A percentile compares a stretch with the other conserved stretches of the same genome.
phyloP scores from a whole-genome alignment of 2,329 filamentous ascomycete genomes.

The Epichloe sp. region DNA sequence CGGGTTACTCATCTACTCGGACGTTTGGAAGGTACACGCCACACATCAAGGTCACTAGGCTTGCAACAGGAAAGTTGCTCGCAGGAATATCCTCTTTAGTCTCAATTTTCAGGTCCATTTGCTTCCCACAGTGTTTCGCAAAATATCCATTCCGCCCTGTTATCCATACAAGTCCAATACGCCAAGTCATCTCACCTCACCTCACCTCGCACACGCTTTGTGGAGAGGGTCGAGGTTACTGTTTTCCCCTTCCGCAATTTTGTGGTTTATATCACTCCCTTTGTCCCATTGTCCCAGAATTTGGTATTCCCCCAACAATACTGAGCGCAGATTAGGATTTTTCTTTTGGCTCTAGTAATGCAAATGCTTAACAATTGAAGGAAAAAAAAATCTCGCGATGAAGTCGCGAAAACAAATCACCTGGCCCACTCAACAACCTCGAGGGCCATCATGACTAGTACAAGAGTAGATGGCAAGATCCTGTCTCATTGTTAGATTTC shows the following conservation, averaged over 20 bases:
- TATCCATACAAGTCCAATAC: background rate
- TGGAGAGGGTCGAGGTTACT: too few relatives aligned
- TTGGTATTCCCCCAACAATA: background rate
- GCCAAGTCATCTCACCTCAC: background rate
- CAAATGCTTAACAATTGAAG: background rate
- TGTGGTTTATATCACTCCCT: too few relatives aligned
- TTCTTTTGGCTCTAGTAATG: background rate
- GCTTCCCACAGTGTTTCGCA: too few relatives aligned
- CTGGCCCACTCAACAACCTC: constrained; percentile 84
- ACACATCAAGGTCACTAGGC: too few relatives aligned
- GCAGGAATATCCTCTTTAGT: too few relatives aligned
- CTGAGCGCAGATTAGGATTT: background rate
- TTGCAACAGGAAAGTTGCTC: too few relatives aligned
- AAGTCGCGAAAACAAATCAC: constrained; percentile 7
- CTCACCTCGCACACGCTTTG: too few relatives aligned
- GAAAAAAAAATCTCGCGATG: background rate
- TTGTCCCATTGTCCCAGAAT: background rate
- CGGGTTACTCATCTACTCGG: too few relatives aligned
- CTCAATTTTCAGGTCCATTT: too few relatives aligned
- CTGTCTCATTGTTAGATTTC: constrained; percentile 29
- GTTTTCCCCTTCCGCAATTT: too few relatives aligned
- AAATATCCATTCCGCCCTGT: too few relatives aligned
- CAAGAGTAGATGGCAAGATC: constrained; percentile 85
- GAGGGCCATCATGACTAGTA: constrained; percentile 81
- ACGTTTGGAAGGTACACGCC: too few relatives aligned